These are phyloP conservation scores for Globisporangium okanoganense DNA, from an alignment of 352 stramenopile genomes.

Conservation along the genomic window DNA sequence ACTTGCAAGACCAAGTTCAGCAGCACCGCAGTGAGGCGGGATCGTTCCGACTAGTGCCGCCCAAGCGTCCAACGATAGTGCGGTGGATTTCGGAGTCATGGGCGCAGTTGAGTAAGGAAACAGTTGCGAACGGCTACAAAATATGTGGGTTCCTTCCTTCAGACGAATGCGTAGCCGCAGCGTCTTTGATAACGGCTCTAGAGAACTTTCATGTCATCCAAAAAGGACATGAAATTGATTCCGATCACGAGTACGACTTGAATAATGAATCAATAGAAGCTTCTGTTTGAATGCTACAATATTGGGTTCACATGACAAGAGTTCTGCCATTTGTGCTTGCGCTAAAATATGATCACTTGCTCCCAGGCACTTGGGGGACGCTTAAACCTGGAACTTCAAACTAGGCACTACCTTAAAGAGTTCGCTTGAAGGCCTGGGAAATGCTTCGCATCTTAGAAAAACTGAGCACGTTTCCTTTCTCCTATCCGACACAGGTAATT, in stretches of 20 bases:
- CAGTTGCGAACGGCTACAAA: neutral
- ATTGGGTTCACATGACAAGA: neutral
- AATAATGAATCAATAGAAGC: neutral
- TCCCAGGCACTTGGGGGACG: too few relatives aligned
- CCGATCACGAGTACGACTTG: neutral
- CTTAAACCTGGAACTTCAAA: too few relatives aligned
- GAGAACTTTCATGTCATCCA: neutral
- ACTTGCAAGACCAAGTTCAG: neutral
- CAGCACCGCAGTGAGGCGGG: neutral
- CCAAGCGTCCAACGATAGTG: neutral
- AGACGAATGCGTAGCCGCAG: neutral
- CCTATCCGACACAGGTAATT: neutral
- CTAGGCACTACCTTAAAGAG: too few relatives aligned
- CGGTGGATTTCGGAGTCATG: neutral
- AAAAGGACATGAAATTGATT: neutral
- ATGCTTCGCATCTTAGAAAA: too few relatives aligned
- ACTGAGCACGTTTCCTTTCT: neutral
- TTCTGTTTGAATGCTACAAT: neutral
- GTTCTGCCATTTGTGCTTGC: too few relatives aligned
- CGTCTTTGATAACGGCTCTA: neutral
- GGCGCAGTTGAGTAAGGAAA: neutral
- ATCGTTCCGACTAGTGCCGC: neutral
- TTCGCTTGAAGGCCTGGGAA: too few relatives aligned
- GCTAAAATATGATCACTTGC: too few relatives aligned
- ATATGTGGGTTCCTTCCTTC: neutral